phyloP scores from a whole-genome alignment of 768 basidiomycete species.

The Boletus reticulatus region DNA sequence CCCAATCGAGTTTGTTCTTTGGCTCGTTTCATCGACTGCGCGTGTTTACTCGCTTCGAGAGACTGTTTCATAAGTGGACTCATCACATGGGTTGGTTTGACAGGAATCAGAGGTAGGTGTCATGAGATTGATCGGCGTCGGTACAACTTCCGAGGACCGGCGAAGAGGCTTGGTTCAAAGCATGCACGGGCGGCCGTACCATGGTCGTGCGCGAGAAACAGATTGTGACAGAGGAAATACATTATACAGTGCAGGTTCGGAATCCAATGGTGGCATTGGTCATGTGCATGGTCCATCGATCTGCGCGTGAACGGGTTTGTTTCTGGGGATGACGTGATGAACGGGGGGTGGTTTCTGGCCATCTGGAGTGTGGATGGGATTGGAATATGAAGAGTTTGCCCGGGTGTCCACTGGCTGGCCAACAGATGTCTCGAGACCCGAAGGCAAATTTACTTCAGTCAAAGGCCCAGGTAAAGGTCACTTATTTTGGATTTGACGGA shows the following conservation, averaged over 20 bases:
- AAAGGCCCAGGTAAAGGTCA: too few relatives aligned
- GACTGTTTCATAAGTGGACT: slow-evolving; percentile 72
- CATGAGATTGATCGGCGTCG: background rate
- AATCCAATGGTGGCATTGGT: background rate
- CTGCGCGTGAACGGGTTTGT: slow-evolving; percentile 29
- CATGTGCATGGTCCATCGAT: slow-evolving; percentile 14
- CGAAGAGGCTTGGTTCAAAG: slow-evolving; percentile 14
- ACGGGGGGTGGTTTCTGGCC: slow-evolving; percentile 22
- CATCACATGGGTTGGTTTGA: slow-evolving; percentile 44
- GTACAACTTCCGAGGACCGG: slow-evolving; percentile 18
- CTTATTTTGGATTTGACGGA: too few relatives aligned
- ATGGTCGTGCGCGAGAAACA: slow-evolving; percentile 28
- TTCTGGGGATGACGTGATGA: slow-evolving; percentile 22
- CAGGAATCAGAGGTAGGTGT: slow-evolving; percentile 21
- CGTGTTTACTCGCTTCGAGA: slow-evolving; percentile 70
- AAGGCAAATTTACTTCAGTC: too few relatives aligned
- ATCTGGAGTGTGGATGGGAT: too few relatives aligned
- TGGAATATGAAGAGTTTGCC: too few relatives aligned
- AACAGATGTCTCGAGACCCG: too few relatives aligned
- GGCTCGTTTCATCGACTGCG: slow-evolving; percentile 65
- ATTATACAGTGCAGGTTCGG: background rate
- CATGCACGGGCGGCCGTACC: background rate
- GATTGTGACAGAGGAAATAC: slow-evolving; percentile 25
- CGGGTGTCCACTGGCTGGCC: too few relatives aligned
- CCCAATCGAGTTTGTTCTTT: slow-evolving; percentile 67